A percentile compares a stretch with the other conserved stretches of the same genome.
Evolutionary conservation across 208 protist species (phyloP).

Genomic region (Acanthamoeba lenticulata): DNA sequence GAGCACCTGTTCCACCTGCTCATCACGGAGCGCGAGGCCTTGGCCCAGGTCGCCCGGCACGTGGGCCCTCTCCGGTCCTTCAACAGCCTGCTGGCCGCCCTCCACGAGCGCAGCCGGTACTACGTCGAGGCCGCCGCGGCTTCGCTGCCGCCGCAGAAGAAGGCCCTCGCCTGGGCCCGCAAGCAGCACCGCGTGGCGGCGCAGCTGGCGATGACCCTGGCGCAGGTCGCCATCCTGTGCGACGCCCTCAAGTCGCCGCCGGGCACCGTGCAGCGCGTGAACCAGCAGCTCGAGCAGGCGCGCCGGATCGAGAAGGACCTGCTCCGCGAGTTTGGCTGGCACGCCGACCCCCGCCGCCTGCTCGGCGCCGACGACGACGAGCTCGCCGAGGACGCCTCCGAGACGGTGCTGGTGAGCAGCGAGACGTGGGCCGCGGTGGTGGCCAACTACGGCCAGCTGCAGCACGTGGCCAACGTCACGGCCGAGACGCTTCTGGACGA

Average conservation of each 20-base stretch:
- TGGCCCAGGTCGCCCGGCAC: neutral
- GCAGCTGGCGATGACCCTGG: conserved; percentile 4
- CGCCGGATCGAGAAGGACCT: neutral
- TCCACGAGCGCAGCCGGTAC: neutral
- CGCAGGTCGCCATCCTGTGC: conserved; percentile 11
- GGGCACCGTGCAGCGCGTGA: neutral
- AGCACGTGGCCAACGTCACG: conserved; percentile 41
- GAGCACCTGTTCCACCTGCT: conserved; percentile 61
- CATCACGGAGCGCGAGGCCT: neutral
- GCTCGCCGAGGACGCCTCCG: neutral
- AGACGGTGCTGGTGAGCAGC: neutral
- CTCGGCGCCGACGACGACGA: neutral
- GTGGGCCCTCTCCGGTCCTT: neutral
- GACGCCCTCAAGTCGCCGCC: conserved; percentile 42
- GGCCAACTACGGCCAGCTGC: conserved; percentile 47
- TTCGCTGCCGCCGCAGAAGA: conserved; percentile 2
- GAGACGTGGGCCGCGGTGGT: conserved; percentile 22
- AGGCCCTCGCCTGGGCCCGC: conserved; percentile 13
- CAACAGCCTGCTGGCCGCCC: neutral
- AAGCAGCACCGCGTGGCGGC: neutral
- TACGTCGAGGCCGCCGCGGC: neutral
- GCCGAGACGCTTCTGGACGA: conserved; percentile 20
- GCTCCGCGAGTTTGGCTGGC: conserved; percentile 8
- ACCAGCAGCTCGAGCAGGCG: conserved; percentile 11
- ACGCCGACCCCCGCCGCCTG: neutral